Evolutionary conservation across 176 grass and related monocot species (phyloP), one percentile per base, ranked within the genome.

Genomic region (Aegilops tauschii): DNA sequence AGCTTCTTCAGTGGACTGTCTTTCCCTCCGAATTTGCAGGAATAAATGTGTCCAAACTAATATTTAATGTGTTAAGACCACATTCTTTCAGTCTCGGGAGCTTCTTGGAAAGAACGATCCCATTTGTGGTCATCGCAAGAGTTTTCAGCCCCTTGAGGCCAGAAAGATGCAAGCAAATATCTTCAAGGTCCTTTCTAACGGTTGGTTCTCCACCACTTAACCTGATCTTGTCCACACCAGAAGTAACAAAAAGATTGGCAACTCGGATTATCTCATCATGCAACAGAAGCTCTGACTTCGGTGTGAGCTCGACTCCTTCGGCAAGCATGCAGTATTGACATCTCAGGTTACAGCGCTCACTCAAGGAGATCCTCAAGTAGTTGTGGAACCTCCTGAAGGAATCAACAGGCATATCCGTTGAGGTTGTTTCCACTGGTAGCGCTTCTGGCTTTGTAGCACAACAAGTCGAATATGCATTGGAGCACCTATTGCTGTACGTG

Each of bases 141-240:
- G 93, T 95, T 89, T 95, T 87, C 39, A 98, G 59, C 80, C 93
- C 96, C 83, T 94, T 95, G 50, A 98, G 71, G 36, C 73, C 42
- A 59, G 95, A 98, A 78, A 98, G 89, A 90, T 89, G 90, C 3
- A 90, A 86, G 64, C 93, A 98, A 73, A 98, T 98, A 11, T 95
- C 95, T 80, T 95, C 95, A 13, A 98, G 90, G 73, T 95, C 95
- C 84, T 98, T 95, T 82, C 93, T 90, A 64, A 98, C 36, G 5
- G 95, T 93, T n/a, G 93, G 93, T 78, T 98, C 95, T 69, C 95
- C 93, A 17, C 93, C 95, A 36, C 91, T 98, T 37, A 98, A 86
- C 71, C 93, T 84, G 58, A 98, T 98, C 89, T 98, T 98, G 87
- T 93, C 84, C 87, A 98, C 95, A 49, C 95, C 93, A 29, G 87